Conservation (phyloP, 164 flowering plant genomes). For the Stephania cephalantha region DNA sequence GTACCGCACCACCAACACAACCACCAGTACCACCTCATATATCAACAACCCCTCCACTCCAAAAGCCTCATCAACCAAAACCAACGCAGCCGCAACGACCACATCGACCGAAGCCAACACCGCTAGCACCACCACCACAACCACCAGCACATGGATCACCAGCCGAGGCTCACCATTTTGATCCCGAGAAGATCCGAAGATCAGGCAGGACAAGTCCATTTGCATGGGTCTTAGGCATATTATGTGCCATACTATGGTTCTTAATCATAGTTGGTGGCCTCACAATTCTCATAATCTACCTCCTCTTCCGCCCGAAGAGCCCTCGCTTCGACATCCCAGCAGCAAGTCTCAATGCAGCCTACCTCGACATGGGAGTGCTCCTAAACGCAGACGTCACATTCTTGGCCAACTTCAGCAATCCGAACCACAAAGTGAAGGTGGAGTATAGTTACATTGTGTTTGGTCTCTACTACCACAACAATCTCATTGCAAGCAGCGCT, state of each 20-base stretch:
- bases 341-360: conserved; percentile 59
- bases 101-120: background rate
- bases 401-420: conserved; percentile 66
- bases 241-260: conserved; percentile 52
- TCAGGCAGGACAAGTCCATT: conserved; percentile 26
- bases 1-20: background rate
- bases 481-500: conserved; percentile 42
- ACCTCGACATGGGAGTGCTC: conserved; percentile 58
- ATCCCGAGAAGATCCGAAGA: conserved; percentile 9
- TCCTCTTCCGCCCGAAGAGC: conserved; percentile 49
- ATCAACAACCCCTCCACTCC: background rate
- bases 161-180: background rate
- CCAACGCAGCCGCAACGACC: background rate
- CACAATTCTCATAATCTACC: conserved; percentile 53
- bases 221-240: conserved; percentile 45
- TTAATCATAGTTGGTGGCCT: conserved; percentile 55
- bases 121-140: background rate
- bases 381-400: conserved; percentile 57
- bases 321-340: conserved; percentile 48
- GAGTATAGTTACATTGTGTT: conserved; percentile 46
- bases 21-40: background rate
- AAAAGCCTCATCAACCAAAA: background rate
- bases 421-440: conserved; percentile 53
- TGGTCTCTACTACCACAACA: conserved; percentile 43
- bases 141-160: background rate